Base-by-base conservation (phyloP, 805 yeast genomes). In the Yarrowia divulgata region DNA sequence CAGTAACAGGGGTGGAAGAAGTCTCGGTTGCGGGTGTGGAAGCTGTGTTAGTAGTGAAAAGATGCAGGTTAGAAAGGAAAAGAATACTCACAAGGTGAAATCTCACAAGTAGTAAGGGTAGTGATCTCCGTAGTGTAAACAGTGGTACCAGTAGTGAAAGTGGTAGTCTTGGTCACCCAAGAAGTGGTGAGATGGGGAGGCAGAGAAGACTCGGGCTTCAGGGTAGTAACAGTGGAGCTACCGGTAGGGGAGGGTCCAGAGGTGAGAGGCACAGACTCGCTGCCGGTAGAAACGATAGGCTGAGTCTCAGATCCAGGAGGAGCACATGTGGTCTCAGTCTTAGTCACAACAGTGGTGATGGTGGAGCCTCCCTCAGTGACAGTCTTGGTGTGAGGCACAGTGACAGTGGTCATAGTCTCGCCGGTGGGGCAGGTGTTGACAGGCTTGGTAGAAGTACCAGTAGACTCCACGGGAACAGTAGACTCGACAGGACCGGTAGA, bases 91-190 rank as follows among this genome's bases (percentile, higher is more conserved):
- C 57, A 54, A 2, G 29, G 29, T 23, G 29, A 23, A 7, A 54
- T 54, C 43, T 54, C 58, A 54, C 58, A 54, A 7, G 58, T 54
- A 18, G 58, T 54, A 18, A 54, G 58, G 2, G 58, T 54, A 12
- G 43, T 37, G 19, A 54, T 54, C 58, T 37, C 58, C 7, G 58
- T 54, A 3, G 58, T 54, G 58, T 54, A 54, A 13, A 50, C 14
- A 9, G 57, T 50, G 4, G 57, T 50, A 2, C 57, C 57, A 18
- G 57, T 34, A 9, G 57, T 50, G 57, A 32, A 50, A 12, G 39
- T 34, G n/a, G 55, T 50, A 14, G 55, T 50, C 55, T 32, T 34
- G 6, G 55, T 50, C 18, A 50, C 55, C 58, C 58, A 52, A 1
- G 58, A 52, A 12, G 58, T 52, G 10, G 58, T 52, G 23, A 52